Base-by-base conservation (phyloP, 768 basidiomycete genomes). In the Rubroboletus pulcherrimus region DNA sequence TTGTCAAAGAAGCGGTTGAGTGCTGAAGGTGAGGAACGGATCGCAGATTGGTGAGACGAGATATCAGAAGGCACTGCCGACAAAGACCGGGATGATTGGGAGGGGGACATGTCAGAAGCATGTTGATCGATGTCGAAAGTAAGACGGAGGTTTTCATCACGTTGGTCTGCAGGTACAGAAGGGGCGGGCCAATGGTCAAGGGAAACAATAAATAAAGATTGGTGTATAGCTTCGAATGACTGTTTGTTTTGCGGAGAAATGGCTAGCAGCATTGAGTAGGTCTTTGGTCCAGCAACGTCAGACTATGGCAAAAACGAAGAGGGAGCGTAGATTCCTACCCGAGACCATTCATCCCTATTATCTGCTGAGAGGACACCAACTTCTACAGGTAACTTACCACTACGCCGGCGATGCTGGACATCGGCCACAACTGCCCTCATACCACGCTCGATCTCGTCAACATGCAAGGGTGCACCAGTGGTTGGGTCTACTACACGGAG, bases 1-100 rank as follows among this genome's bases (percentile, higher is more conserved):
- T 97, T 98, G 75, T 98, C 95, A 69, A 85, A 91, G 81, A 92
- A 97, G 34, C 96, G 78, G 63, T 97, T 97, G 41, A 80, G 75
- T 6, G 84, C 81, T 55, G 82, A 84, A 54, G 77, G 73, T 2
- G 86, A 85, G 0, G 83, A 81, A 21, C 90, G 85, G 48, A 86
- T 79, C 53, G 87, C 82, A 58, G 83, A 83, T 17, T 95, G 77
- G 64, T 95, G 93, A 2, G 87, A 81, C 63, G 91, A 85, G 41
- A 92, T 62, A 21, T 70, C 68, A 29, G 57, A 55, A 0, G 62
- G 64, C 5, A 48, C 30, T 29, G 63, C 47, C 15, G 59, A 53
- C 17, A 39, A 35, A 30, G 49, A 29, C 12, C 8, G 47, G 26
- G 59, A 63, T 42, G 68, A 34, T 35, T 53, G 48, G 17, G 56